A percentile compares a stretch with the other conserved stretches of the same genome.
phyloP scores from a whole-genome alignment of 169 alveolate genomes.

The Plasmodium malariae region DNA sequence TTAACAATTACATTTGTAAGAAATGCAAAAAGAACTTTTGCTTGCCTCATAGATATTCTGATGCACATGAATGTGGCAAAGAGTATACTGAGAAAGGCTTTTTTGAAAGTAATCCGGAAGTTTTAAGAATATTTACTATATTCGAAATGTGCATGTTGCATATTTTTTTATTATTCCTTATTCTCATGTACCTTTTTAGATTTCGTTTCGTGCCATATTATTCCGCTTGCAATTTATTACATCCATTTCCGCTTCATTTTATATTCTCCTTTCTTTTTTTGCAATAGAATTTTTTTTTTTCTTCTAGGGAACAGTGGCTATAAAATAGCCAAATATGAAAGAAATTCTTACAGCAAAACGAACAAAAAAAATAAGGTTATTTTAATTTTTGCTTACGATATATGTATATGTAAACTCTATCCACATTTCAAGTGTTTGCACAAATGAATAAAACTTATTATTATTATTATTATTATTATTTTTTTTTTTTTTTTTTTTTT shows the following conservation, averaged over 20 bases:
- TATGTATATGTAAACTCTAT: neutral
- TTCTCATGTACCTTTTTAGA: neutral
- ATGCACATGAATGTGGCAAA: constrained; percentile 32
- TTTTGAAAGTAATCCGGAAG: constrained; percentile 21
- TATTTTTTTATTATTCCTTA: neutral
- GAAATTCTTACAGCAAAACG: neutral
- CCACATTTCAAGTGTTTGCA: neutral
- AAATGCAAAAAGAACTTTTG: constrained; percentile 62
- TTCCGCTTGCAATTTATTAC: neutral
- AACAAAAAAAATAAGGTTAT: neutral
- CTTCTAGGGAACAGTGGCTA: constrained; percentile 6
- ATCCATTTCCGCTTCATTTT: neutral
- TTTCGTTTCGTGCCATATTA: neutral
- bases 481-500: too few species aligned
- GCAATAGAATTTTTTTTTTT: constrained; percentile 54
- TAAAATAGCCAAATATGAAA: neutral
- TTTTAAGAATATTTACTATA: neutral
- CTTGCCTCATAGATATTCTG: constrained; percentile 36
- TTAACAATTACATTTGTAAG: constrained; percentile 55
- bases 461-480: too few species aligned
- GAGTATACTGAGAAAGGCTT: constrained; percentile 19
- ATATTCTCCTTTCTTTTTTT: constrained; percentile 33
- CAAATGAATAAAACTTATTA: constrained; percentile 10
- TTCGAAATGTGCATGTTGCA: too few species aligned
- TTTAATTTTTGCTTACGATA: neutral